Conservation (phyloP, 306 rosid genomes). For the Gleditsia sinensis region DNA sequence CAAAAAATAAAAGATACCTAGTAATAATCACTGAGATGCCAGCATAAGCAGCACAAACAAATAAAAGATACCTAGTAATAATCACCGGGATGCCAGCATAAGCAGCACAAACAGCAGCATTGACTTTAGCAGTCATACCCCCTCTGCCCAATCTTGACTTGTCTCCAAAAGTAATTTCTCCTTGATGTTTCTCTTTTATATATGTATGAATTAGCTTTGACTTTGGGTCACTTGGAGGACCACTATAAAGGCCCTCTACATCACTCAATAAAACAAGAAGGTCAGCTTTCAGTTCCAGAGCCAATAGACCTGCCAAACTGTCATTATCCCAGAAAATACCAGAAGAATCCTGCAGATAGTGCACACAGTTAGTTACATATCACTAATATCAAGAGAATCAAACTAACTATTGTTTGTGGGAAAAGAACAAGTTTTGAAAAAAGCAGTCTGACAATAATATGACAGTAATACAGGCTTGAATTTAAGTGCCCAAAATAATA, state of each 20-base stretch:
- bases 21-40: constrained; percentile 90
- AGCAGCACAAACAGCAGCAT: constrained; percentile 87
- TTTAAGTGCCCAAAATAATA: not conserved
- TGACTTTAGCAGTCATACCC: constrained; percentile 95
- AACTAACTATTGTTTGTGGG: not conserved
- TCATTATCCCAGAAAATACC: constrained; percentile 99
- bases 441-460: not conserved
- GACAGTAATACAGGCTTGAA: not conserved
- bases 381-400: constrained; percentile 2
- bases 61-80: constrained; percentile 74
- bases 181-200: constrained; percentile 77
- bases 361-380: constrained; percentile 36
- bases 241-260: constrained; percentile 93
- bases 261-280: constrained; percentile 91
- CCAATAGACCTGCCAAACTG: constrained; percentile 89
- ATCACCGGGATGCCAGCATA: constrained; percentile 80
- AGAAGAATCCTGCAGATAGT: constrained; percentile 77
- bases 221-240: constrained; percentile 89
- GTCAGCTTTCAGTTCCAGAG: constrained; percentile 89
- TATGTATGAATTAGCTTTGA: constrained; percentile 89
- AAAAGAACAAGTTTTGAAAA: not conserved
- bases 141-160: constrained; percentile 96
- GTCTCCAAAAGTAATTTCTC: constrained; percentile 88
- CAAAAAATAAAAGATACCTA: constrained; percentile 54
- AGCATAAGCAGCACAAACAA: constrained; percentile 57